These are phyloP conservation scores for Apophysomyces variabilis DNA, from an alignment of 371 early-diverging fungal species.

Conservation along the genomic window DNA sequence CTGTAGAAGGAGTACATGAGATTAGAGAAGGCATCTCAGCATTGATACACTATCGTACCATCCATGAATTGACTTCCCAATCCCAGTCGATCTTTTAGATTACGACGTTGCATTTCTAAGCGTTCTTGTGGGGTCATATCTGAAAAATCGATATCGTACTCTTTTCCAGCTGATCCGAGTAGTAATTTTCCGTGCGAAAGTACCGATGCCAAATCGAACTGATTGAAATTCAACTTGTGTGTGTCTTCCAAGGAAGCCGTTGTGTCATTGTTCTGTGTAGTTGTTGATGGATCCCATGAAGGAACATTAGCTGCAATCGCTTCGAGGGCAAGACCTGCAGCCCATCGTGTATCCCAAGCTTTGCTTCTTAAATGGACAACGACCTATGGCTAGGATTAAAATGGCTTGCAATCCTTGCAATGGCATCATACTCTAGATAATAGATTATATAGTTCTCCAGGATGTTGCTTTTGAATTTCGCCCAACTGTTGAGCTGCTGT, in stretches of 20 bases:
- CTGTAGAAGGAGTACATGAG: slow-evolving; percentile 34
- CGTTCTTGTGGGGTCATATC: slow-evolving; percentile 88
- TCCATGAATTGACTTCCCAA: slow-evolving; percentile 88
- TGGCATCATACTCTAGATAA: slow-evolving; percentile 72
- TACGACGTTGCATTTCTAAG: slow-evolving; percentile 79
- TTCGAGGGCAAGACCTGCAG: slow-evolving; percentile 91
- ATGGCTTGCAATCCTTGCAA: not conserved
- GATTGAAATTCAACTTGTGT: slow-evolving; percentile 71
- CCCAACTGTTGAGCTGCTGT: slow-evolving; percentile 96
- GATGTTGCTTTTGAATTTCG: slow-evolving; percentile 93
- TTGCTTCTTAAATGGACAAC: slow-evolving; percentile 85
- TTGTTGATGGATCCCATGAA: slow-evolving; percentile 72
- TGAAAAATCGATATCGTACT: slow-evolving; percentile 86
- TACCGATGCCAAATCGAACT: slow-evolving; percentile 85
- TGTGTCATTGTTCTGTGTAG: slow-evolving; percentile 14
- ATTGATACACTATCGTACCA: slow-evolving; percentile 48
- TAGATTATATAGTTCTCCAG: slow-evolving; percentile 88
- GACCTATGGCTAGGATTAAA: slow-evolving; percentile 52
- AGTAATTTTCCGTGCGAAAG: slow-evolving; percentile 82
- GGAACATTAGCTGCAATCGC: slow-evolving; percentile 89
- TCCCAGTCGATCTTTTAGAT: slow-evolving; percentile 87
- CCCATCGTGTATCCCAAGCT: slow-evolving; percentile 96
- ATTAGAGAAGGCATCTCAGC: not conserved
- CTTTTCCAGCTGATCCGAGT: slow-evolving; percentile 87
- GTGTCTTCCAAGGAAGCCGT: slow-evolving; percentile 25